These are phyloP conservation scores for Fomitopsis serialis DNA, from an alignment of 768 basidiomycete genomes.

Conservation along the genomic window DNA sequence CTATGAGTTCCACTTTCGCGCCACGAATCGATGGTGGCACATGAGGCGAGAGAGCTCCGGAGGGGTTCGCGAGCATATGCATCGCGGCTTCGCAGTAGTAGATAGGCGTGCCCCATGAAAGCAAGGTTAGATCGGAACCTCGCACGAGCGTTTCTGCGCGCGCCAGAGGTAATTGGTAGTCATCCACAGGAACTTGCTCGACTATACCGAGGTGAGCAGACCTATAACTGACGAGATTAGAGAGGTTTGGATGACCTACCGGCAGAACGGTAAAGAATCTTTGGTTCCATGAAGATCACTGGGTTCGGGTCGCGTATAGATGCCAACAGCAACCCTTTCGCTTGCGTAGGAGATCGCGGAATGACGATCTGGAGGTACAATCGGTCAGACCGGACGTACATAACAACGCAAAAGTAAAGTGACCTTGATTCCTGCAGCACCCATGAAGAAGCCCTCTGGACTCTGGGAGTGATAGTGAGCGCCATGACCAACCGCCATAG, in stretches of 20 bases:
- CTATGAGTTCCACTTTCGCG: slow-evolving; percentile 84
- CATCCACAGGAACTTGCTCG: slow-evolving; percentile 89
- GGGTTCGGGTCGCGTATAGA: slow-evolving; percentile 93
- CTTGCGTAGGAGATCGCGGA: slow-evolving; percentile 90
- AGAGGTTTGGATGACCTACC: slow-evolving; percentile 31
- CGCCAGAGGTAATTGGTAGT: slow-evolving; percentile 79
- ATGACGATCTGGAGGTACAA: slow-evolving; percentile 56
- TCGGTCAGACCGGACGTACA: background rate
- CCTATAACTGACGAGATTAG: background rate
- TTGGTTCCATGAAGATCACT: slow-evolving; percentile 93
- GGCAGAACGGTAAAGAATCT: slow-evolving; percentile 88
- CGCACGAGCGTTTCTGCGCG: slow-evolving; percentile 69
- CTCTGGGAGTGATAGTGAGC: slow-evolving; percentile 94
- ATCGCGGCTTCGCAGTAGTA: slow-evolving; percentile 87
- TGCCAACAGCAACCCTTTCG: slow-evolving; percentile 84
- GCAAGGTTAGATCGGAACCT: slow-evolving; percentile 82
- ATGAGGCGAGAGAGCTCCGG: slow-evolving; percentile 52
- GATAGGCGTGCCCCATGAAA: slow-evolving; percentile 92
- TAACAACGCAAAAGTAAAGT: background rate
- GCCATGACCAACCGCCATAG: slow-evolving; percentile 90
- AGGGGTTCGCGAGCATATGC: slow-evolving; percentile 64
- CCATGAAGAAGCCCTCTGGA: slow-evolving; percentile 93
- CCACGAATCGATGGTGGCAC: slow-evolving; percentile 60
- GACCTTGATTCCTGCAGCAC: slow-evolving; percentile 85
- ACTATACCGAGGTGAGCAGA: slow-evolving; percentile 38